A percentile compares a stretch with the other conserved stretches of the same genome.
Evolutionary conservation across 805 yeast genomes (phyloP).

Genomic region (Candida sphagnicola): DNA sequence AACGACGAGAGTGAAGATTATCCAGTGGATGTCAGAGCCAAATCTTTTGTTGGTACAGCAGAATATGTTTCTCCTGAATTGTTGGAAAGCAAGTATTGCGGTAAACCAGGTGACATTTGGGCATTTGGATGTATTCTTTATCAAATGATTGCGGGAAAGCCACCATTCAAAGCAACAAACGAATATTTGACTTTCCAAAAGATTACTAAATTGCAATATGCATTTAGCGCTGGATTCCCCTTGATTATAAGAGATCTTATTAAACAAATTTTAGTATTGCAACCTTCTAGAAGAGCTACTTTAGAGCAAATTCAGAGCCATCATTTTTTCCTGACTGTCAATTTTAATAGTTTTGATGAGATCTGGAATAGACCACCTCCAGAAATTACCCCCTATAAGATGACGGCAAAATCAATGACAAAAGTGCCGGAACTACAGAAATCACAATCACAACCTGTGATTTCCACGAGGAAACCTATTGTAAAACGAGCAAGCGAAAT

Average conservation of each 20-base stretch:
- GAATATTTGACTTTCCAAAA: slow-evolving; percentile 81
- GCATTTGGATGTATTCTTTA: slow-evolving; percentile 58
- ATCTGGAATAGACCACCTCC: slow-evolving; percentile 74
- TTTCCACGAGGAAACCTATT: slow-evolving; percentile 2
- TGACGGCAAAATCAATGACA: slow-evolving; percentile 76
- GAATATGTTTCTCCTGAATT: slow-evolving; percentile 82
- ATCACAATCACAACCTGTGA: slow-evolving; percentile 13
- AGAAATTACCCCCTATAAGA: slow-evolving; percentile 64
- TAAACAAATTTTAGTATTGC: slow-evolving; percentile 59
- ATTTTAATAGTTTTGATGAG: slow-evolving; percentile 61
- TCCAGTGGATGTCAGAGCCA: slow-evolving; percentile 66
- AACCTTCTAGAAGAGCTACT: slow-evolving; percentile 63
- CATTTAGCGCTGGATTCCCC: slow-evolving; percentile 66
- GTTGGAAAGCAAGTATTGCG: slow-evolving; percentile 65
- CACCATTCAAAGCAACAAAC: slow-evolving; percentile 80
- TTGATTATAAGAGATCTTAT: slow-evolving; percentile 61
- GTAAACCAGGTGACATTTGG: slow-evolving; percentile 60
- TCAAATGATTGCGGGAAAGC: slow-evolving; percentile 64
- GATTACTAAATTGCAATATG: slow-evolving; percentile 73
- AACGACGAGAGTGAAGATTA: slow-evolving; percentile 46
- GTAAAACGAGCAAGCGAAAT: slow-evolving; percentile 5
- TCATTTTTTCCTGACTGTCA: slow-evolving; percentile 62
- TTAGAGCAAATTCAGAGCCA: slow-evolving; percentile 59
- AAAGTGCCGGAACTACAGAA: slow-evolving; percentile 49
- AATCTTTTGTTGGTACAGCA: slow-evolving; percentile 83